phyloP scores from a whole-genome alignment of 2,329 filamentous ascomycete species.

The Coleophoma crateriformis region DNA sequence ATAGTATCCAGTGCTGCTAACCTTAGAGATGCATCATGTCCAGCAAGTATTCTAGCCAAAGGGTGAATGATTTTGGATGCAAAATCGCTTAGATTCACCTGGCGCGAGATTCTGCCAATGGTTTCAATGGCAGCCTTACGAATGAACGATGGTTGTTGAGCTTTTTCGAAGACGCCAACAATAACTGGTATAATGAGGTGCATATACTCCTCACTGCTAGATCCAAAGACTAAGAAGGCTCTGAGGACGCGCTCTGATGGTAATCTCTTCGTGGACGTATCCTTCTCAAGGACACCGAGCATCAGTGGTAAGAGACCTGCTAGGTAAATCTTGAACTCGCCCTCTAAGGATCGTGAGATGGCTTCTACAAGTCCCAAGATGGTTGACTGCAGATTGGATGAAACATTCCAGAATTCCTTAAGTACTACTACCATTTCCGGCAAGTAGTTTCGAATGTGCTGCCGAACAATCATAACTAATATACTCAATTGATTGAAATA shows the following conservation, averaged over 20 bases:
- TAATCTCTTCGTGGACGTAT: conserved; percentile 66
- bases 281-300: conserved; percentile 88
- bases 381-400: conserved; percentile 77
- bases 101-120: conserved; percentile 85
- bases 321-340: conserved; percentile 96
- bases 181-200: conserved; percentile 96
- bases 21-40: conserved; percentile 67
- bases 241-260: conserved; percentile 89
- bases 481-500: conserved; percentile 97
- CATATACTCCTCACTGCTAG: conserved; percentile 98
- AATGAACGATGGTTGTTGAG: conserved; percentile 71
- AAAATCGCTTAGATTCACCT: conserved; percentile 96
- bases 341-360: conserved; percentile 87
- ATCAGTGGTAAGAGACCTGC: conserved; percentile 86
- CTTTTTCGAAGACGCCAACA: conserved; percentile 88
- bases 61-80: conserved; percentile 96
- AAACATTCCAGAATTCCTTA: conserved; percentile 84
- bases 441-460: conserved; percentile 90
- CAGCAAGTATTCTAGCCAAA: conserved; percentile 73
- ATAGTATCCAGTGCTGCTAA: conserved; percentile 86
- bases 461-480: conserved; percentile 88
- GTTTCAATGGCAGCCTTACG: conserved; percentile 90
- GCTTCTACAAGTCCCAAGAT: conserved; percentile 90
- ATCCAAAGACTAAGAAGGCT: conserved; percentile 91
- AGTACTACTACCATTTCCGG: conserved; percentile 82